Percentiles rank a stretch among this genome's conserved stretches.
These are phyloP conservation scores for Pholiota microspora DNA, from an alignment of 768 basidiomycete genomes.

Conservation along the genomic window DNA sequence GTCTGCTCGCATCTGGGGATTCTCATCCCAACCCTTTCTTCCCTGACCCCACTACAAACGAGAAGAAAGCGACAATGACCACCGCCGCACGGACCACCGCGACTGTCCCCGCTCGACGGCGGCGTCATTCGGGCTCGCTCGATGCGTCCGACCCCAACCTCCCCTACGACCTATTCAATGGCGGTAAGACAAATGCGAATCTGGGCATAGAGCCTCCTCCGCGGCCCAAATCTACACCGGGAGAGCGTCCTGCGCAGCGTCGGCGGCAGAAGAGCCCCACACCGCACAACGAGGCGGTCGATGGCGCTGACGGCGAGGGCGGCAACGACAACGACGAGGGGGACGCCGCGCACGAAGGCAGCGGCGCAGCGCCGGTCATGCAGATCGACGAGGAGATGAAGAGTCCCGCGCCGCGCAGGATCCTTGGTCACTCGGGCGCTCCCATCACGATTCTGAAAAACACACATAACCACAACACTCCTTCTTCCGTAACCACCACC, in stretches of 20 bases:
- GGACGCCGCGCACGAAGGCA: constrained; percentile 8
- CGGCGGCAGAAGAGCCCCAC: constrained; percentile 44
- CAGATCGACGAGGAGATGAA: constrained; percentile 22
- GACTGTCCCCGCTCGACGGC: constrained; percentile 44
- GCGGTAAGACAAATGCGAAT: constrained; percentile 17
- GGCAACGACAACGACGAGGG: constrained; percentile 22
- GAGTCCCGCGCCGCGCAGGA: constrained; percentile 14
- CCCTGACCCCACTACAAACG: not conserved
- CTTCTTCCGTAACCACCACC: constrained; percentile 20
- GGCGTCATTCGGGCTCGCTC: constrained; percentile 65
- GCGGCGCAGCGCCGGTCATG: constrained; percentile 12
- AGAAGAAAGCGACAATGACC: not conserved
- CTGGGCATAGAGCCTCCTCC: constrained; percentile 47
- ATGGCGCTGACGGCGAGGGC: constrained; percentile 24
- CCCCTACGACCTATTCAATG: constrained; percentile 16
- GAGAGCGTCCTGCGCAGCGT: constrained; percentile 53
- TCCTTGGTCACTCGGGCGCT: constrained; percentile 8
- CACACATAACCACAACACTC: constrained; percentile 17
- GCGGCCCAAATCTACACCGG: constrained; percentile 73
- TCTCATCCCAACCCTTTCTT: not conserved
- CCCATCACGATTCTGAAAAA: constrained; percentile 26
- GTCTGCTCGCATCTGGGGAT: not conserved
- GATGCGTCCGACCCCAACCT: constrained; percentile 29
- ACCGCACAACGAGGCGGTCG: constrained; percentile 33
- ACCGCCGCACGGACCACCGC: constrained; percentile 9